Percentiles rank a stretch among this genome's conserved stretches.
These are phyloP conservation scores for Cinnamomum chago DNA, from an alignment of 164 flowering plant species.

Conservation along the genomic window DNA sequence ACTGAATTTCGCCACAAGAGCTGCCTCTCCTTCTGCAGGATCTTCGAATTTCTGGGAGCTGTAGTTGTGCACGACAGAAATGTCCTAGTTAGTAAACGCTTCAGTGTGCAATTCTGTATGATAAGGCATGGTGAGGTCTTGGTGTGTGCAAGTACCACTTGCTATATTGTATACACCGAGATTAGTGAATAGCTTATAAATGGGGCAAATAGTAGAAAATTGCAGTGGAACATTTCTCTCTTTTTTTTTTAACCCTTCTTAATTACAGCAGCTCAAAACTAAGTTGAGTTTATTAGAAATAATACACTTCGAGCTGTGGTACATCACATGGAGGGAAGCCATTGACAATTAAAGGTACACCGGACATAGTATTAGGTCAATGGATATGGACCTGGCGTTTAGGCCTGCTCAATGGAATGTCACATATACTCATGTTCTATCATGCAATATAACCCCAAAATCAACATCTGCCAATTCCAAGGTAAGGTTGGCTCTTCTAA, in stretches of 20 bases:
- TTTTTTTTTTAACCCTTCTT: not conserved
- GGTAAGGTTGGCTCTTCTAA: no score
- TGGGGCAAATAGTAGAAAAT: not conserved
- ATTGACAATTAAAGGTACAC: no score
- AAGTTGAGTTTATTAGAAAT: no score
- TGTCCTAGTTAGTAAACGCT: not conserved
- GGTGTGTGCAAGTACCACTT: not conserved
- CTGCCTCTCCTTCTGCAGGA: conserved; percentile 94
- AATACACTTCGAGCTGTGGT: no score
- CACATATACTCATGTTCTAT: no score
- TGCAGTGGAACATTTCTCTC: not conserved
- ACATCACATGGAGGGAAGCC: no score
- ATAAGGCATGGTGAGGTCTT: not conserved
- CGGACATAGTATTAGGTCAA: no score
- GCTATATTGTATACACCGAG: not conserved
- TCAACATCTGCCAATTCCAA: no score
- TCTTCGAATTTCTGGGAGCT: conserved; percentile 99
- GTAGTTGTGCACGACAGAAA: conserved; percentile 11
- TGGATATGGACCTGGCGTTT: no score
- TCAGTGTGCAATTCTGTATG: not conserved
- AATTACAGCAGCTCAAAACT: not conserved
- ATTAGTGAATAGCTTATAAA: not conserved
- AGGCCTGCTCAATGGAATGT: no score
- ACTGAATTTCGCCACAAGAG: conserved; percentile 71
- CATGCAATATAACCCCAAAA: no score